These are phyloP conservation scores for Tulasnella sp. DNA, from an alignment of 768 basidiomycete genomes.

Conservation along the genomic window DNA sequence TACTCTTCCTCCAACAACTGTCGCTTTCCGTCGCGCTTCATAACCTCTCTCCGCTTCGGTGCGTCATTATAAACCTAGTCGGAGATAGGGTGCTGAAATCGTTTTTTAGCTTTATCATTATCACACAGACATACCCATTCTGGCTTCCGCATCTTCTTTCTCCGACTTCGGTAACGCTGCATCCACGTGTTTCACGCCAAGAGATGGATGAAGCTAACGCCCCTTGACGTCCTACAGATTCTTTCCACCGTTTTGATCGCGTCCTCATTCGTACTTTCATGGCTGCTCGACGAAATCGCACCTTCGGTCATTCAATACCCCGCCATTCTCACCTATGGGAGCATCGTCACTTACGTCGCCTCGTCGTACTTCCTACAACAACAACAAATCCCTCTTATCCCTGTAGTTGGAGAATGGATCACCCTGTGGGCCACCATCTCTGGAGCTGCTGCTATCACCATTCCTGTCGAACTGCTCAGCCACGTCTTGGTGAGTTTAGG, in stretches of 20 bases:
- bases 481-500: neutral
- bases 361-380: neutral
- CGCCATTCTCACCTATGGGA: constrained; percentile 35
- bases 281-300: constrained; percentile 43
- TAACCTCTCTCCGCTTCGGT: constrained; percentile 61
- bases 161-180: constrained; percentile 37
- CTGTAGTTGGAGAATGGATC: neutral
- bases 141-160: constrained; percentile 53
- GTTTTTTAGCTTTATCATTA: constrained; percentile 52
- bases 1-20: constrained; percentile 61
- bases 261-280: constrained; percentile 46
- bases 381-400: neutral
- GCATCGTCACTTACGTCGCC: constrained; percentile 47
- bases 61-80: constrained; percentile 25
- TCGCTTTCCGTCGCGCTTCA: constrained; percentile 61
- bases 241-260: constrained; percentile 43
- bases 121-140: constrained; percentile 59
- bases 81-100: neutral
- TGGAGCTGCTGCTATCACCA: neutral
- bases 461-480: neutral
- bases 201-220: neutral
- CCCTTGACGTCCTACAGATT: constrained; percentile 34
- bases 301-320: neutral
- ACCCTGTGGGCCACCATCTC: neutral
- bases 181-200: neutral